Evolutionary conservation across 2,329 filamentous ascomycete genomes (phyloP).

Genomic region (Berkeleyomyces basicola): DNA sequence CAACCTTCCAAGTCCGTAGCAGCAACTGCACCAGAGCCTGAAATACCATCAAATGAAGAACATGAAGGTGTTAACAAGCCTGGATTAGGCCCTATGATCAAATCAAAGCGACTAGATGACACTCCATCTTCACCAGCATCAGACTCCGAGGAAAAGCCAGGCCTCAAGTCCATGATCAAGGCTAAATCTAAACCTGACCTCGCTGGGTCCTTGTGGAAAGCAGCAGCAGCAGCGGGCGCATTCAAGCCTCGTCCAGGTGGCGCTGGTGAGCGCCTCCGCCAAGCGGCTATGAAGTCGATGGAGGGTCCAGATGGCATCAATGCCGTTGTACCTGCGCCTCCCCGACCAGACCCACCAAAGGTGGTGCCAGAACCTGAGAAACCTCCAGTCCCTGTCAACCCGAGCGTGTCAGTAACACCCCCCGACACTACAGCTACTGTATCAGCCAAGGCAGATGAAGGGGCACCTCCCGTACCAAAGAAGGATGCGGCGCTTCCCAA

Average conservation of each 20-base stretch:
- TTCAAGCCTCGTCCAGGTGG: conserved; percentile 85
- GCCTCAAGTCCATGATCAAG: conserved; percentile 81
- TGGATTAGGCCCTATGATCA: conserved; percentile 81
- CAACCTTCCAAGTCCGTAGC: conserved; percentile 12
- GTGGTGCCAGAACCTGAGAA: conserved; percentile 20
- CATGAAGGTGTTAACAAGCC: conserved; percentile 31
- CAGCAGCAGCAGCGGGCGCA: conserved; percentile 43
- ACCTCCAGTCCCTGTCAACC: conserved; percentile 16
- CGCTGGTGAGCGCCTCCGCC: conserved; percentile 61
- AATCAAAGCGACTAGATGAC: conserved; percentile 45
- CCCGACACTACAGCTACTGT: conserved; percentile 15
- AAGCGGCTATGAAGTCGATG: conserved; percentile 37
- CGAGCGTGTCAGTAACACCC: conserved; percentile 12
- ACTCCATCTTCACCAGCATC: conserved; percentile 4
- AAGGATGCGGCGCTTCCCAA: conserved; percentile 22
- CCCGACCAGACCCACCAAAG: conserved; percentile 22
- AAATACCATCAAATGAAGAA: conserved; percentile 9
- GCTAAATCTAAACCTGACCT: conserved; percentile 59
- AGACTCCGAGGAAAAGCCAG: conserved; percentile 41
- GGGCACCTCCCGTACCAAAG: conserved; percentile 18
- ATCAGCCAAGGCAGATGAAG: background rate
- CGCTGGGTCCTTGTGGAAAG: conserved; percentile 63
- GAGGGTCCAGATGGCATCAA: conserved; percentile 80
- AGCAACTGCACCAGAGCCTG: conserved; percentile 17
- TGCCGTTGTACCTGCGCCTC: conserved; percentile 68